phyloP scores from a whole-genome alignment of 116 monocot species.

The Trichopus zeylanicus region DNA sequence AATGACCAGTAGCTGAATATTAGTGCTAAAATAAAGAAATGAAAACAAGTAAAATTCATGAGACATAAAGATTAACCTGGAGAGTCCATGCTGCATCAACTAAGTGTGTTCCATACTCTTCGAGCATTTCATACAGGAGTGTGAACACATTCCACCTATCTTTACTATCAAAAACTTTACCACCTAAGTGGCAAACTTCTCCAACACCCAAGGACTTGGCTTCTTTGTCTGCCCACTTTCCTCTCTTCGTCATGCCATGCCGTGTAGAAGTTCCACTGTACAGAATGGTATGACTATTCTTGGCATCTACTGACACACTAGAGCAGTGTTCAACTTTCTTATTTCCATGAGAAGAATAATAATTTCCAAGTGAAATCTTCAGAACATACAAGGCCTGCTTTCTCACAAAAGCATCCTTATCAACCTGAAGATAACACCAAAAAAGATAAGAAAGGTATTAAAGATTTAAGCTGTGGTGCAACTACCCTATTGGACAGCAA shows the following conservation, averaged over 20 bases:
- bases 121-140: conserved; percentile 89
- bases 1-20: no score
- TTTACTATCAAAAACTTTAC: conserved; percentile 22
- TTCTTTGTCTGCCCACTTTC: conserved; percentile 72
- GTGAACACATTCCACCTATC: conserved; percentile 76
- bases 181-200: conserved; percentile 24
- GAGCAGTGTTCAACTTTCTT: conserved; percentile 4
- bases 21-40: neutral
- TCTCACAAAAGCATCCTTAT: conserved; percentile 58
- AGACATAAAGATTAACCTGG: conserved; percentile 37
- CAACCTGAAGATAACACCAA: conserved; percentile 45
- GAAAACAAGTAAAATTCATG: neutral
- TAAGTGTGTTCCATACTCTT: conserved; percentile 94
- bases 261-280: conserved; percentile 2
- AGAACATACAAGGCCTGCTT: conserved; percentile 73
- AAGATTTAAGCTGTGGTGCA: neutral
- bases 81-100: conserved; percentile 96
- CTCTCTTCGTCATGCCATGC: conserved; percentile 47
- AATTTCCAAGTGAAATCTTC: conserved; percentile 29
- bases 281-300: conserved; percentile 4
- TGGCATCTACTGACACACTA: conserved; percentile 1
- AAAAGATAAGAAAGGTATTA: neutral
- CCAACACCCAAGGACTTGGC: conserved; percentile 72
- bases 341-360: conserved; percentile 6
- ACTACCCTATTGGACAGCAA: no score